Conservation (phyloP, 2,329 filamentous ascomycete genomes). For the Paradendryphiella salina region DNA sequence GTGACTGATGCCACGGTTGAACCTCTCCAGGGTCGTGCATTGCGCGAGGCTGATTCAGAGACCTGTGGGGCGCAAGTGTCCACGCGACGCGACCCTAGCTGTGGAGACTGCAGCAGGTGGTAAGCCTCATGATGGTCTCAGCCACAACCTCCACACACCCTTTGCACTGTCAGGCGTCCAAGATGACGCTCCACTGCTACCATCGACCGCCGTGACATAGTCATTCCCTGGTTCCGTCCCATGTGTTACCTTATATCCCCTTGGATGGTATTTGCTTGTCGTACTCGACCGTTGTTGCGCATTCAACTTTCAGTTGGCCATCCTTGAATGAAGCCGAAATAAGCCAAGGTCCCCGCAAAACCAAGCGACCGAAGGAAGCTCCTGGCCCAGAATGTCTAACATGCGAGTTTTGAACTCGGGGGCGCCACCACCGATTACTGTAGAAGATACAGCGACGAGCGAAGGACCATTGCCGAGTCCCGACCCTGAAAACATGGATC, state of each 20-base stretch:
- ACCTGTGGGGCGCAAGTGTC: neutral
- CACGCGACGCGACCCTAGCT: neutral
- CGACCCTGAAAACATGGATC: conserved; percentile 21
- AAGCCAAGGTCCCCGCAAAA: conserved; percentile 1
- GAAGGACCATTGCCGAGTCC: conserved; percentile 28
- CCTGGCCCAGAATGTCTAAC: conserved; percentile 7
- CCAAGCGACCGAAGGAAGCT: neutral
- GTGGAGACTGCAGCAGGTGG: conserved; percentile 1
- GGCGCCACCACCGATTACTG: conserved; percentile 39
- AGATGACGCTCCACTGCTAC: neutral
- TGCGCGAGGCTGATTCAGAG: conserved; percentile 1
- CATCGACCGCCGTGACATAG: neutral
- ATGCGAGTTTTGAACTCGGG: conserved; percentile 13
- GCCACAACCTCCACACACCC: conserved; percentile 7
- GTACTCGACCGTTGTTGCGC: conserved; percentile 3
- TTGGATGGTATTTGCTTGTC: conserved; percentile 2
- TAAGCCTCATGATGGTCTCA: conserved; percentile 16
- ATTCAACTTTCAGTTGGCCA: neutral
- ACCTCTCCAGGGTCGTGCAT: neutral
- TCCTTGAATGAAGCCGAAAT: conserved; percentile 4
- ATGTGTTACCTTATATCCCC: neutral
- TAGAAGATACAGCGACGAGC: conserved; percentile 41
- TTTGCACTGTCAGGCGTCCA: conserved; percentile 7
- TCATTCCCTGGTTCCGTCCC: neutral
- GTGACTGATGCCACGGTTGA: neutral